Base-by-base conservation (phyloP, 1,284 basidiomycete species). In the Tilletia setariae region DNA sequence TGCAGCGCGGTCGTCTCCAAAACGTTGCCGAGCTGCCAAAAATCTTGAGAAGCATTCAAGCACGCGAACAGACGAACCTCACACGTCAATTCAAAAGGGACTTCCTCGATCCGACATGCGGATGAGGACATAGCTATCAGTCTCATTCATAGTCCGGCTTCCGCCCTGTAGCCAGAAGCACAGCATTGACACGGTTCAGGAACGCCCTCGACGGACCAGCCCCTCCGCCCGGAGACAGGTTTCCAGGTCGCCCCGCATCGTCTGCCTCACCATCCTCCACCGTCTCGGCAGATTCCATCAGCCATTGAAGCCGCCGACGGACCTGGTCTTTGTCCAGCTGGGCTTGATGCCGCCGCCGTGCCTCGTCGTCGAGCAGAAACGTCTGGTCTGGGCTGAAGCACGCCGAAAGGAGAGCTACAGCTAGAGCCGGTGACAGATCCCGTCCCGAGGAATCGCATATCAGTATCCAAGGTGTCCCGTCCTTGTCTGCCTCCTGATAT, bases 171-270 rank as follows among this genome's bases (percentile, higher is more conserved):
- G 1, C 30, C 9, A 92, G 84, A 30, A 92, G 83, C 73, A 87
- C 90, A 74, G 91, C 90, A 75, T 93, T 92, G 53, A 92, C 87
- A 8, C 89, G 85, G 78, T 92, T 91, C 68, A 93, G 84, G 25
- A 90, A 91, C 8, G 86, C 85, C 59, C 91, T 85, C 30, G 89
- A 88, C 1, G 92, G 91, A 76, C 92, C 92, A 1, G 89, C 88
- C 64, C 28, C 28, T 19, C 46, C 85, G 82, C 1, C 90, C 88
- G n/a, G 87, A 83, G 75, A 88, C 88, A 2, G 88, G 85, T 68
- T 28, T 25, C 51, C 13, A 28, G 51, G 7, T 11, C 51, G 6
- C 15, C 4, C 21, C 51, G 11, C 51, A 28, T 28, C 51, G 7
- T 28, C 51, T 49, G 3, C 25, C 21, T 23, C 2, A 4, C 7